A percentile compares a stretch with the other conserved stretches of the same genome.
Conservation (phyloP, 2,329 filamentous ascomycete species). For the Fusarium multiceps region DNA sequence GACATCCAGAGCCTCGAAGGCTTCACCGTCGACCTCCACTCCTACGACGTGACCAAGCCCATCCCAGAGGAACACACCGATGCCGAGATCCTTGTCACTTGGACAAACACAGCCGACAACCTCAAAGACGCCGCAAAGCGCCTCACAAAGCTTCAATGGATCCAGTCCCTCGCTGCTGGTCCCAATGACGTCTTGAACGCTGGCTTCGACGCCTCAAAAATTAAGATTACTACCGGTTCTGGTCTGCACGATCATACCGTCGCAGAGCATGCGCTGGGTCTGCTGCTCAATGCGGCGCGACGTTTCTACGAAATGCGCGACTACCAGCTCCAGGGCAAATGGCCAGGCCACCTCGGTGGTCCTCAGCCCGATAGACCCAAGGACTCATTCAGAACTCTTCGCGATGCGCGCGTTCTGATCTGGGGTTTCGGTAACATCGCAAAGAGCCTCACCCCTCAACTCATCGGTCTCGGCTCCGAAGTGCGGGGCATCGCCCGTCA, state of each 20-base stretch:
- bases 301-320: constrained; percentile 73
- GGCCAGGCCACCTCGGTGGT: constrained; percentile 71
- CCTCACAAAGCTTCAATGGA: constrained; percentile 70
- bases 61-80: constrained; percentile 69
- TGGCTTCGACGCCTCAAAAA: constrained; percentile 65
- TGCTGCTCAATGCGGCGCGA: constrained; percentile 66
- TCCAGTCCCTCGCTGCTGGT: constrained; percentile 73
- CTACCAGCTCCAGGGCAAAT: constrained; percentile 66
- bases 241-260: constrained; percentile 73
- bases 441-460: constrained; percentile 66
- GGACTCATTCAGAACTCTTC: constrained; percentile 68
- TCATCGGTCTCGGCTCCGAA: constrained; percentile 65
- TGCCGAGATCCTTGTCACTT: constrained; percentile 70
- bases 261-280: constrained; percentile 71
- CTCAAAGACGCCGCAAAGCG: constrained; percentile 67
- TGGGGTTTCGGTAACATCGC: constrained; percentile 77
- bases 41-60: constrained; percentile 67
- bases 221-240: constrained; percentile 69
- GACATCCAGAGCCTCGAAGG: constrained; percentile 66
- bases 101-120: constrained; percentile 69
- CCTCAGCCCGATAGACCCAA: constrained; percentile 68
- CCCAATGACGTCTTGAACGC: constrained; percentile 73
- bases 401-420: constrained; percentile 67
- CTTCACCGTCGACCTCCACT: constrained; percentile 66
- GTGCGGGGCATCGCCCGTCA: constrained; percentile 69